These are phyloP conservation scores for Carex cristatella DNA, from an alignment of 176 grass and related monocot genomes.

Conservation along the genomic window DNA sequence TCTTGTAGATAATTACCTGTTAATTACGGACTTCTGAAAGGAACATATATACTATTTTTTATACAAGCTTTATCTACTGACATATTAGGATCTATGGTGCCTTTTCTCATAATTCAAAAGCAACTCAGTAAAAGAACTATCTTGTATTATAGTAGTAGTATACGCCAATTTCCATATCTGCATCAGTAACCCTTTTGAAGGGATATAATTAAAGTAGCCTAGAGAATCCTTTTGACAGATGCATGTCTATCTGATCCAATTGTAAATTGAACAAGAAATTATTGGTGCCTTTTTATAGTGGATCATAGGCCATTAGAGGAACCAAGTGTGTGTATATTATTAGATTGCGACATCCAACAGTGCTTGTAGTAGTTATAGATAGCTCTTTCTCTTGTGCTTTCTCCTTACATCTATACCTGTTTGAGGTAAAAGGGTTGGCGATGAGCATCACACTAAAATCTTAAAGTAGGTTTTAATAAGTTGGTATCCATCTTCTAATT, in stretches of 20 bases:
- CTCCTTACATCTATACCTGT: not conserved
- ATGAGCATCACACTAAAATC: slow-evolving; percentile 9
- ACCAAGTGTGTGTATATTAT: not conserved
- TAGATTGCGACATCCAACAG: slow-evolving; percentile 15
- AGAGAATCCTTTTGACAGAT: not conserved
- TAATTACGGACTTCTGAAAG: too few relatives aligned
- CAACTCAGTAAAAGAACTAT: too few relatives aligned
- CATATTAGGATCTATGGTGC: too few relatives aligned
- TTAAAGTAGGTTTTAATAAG: not conserved
- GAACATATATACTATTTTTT: too few relatives aligned
- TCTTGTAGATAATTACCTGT: too few relatives aligned
- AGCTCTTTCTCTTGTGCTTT: slow-evolving; percentile 3
- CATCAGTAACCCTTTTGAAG: not conserved
- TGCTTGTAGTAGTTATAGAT: not conserved
- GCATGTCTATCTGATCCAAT: not conserved
- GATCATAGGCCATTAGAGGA: not conserved
- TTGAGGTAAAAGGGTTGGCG: not conserved
- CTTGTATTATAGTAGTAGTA: not conserved
- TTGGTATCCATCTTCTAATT: not conserved
- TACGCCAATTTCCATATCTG: not conserved
- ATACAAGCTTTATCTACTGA: too few relatives aligned
- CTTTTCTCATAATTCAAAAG: too few relatives aligned
- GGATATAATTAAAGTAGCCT: slow-evolving; percentile 5
- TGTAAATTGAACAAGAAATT: not conserved
- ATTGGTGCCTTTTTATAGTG: not conserved